A percentile compares a stretch with the other conserved stretches of the same genome.
These are phyloP conservation scores for Sextonia rubra DNA, from an alignment of 164 flowering plant species.

Conservation along the genomic window DNA sequence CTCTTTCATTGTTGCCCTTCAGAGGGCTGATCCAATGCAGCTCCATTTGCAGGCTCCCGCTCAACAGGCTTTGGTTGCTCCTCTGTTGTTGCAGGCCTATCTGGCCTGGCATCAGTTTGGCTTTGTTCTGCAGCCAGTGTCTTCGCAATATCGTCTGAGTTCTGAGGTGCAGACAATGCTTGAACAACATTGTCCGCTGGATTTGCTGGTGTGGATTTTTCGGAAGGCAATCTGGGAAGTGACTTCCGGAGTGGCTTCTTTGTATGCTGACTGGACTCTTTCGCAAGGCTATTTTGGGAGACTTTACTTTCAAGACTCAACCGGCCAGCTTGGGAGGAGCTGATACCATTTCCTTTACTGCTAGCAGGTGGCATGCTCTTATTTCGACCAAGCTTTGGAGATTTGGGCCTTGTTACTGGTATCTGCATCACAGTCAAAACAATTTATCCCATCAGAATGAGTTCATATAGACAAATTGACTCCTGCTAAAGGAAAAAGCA, in stretches of 20 bases:
- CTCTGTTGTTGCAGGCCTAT: conserved; percentile 8
- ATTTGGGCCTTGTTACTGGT: conserved; percentile 88
- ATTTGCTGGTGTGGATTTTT: conserved; percentile 39
- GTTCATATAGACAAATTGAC: not conserved
- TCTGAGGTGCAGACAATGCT: not conserved
- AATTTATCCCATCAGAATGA: not conserved
- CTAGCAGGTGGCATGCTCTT: conserved; percentile 37
- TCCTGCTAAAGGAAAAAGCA: too few species aligned
- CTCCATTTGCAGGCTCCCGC: conserved; percentile 16
- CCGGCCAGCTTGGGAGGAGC: conserved; percentile 31
- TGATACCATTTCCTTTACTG: conserved; percentile 33
- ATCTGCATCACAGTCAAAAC: conserved; percentile 37
- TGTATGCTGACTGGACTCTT: conserved; percentile 30
- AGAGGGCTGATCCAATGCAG: not conserved
- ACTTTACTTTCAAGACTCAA: conserved; percentile 62
- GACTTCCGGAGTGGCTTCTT: conserved; percentile 76
- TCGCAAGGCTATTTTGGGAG: conserved; percentile 27
- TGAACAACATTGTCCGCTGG: conserved; percentile 23
- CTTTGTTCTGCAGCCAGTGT: conserved; percentile 19
- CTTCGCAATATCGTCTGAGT: conserved; percentile 13
- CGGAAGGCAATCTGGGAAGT: conserved; percentile 82
- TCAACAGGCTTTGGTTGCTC: conserved; percentile 25
- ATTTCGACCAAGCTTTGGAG: conserved; percentile 84
- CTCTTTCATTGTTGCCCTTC: conserved; percentile 7
- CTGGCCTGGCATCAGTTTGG: conserved; percentile 14